Evolutionary conservation across 129 eudicot species (phyloP).

Genomic region (Lonicera japonica): DNA sequence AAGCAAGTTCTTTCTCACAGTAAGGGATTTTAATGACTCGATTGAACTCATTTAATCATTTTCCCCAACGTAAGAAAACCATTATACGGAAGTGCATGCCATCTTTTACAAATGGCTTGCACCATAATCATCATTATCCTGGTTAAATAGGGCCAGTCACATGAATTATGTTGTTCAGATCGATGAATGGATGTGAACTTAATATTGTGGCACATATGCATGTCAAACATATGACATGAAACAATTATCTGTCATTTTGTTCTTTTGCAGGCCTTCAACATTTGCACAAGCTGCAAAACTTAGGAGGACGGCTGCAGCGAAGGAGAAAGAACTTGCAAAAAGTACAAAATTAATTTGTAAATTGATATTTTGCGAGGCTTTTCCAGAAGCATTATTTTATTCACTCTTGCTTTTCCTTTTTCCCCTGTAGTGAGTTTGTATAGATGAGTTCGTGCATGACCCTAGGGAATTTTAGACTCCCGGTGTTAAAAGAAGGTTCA

Average conservation of each 20-base stretch:
- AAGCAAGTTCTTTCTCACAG: slow-evolving; percentile 65
- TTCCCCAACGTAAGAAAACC: no score
- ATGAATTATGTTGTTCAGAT: no score
- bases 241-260: not conserved
- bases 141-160: no score
- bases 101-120: no score
- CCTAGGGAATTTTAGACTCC: no score
- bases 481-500: no score
- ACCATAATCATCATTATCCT: no score
- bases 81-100: no score
- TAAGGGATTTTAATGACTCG: slow-evolving; percentile 23
- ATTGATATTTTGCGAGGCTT: not conserved
- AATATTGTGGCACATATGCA: not conserved
- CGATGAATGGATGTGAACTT: no score
- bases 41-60: no score
- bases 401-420: not conserved
- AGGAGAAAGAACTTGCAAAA: slow-evolving; percentile 92
- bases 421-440: no score
- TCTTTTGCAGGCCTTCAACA: slow-evolving; percentile 73
- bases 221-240: not conserved
- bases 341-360: slow-evolving; percentile 32
- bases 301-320: slow-evolving; percentile 84
- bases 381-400: not conserved
- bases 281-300: slow-evolving; percentile 99
- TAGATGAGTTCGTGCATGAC: no score